These are phyloP conservation scores for Ogataea saltuana DNA, from an alignment of 805 yeast species.

Conservation along the genomic window DNA sequence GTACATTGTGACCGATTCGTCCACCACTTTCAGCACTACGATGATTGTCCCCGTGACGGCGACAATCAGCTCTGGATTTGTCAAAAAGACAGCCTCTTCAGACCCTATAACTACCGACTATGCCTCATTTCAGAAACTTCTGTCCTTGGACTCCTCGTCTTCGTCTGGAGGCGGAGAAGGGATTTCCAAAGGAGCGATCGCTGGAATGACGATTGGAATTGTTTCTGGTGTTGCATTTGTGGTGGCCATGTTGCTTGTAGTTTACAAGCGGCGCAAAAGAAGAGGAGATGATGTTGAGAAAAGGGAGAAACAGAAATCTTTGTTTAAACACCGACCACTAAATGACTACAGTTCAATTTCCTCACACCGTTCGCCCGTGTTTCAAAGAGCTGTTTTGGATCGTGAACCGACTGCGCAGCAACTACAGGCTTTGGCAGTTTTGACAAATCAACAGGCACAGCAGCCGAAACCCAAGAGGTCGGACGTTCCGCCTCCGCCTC, in stretches of 20 bases:
- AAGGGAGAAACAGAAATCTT: constrained; percentile 2
- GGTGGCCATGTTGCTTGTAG: constrained; percentile 14
- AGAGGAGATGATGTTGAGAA: constrained; percentile 2
- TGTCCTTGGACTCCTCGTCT: constrained; percentile 1
- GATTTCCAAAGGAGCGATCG: constrained; percentile 27
- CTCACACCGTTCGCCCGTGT: no score
- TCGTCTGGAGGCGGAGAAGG: constrained; percentile 11
- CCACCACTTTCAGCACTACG: constrained; percentile 29
- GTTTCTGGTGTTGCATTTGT: constrained; percentile 23
- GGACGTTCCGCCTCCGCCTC: constrained; percentile 7
- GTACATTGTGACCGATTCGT: constrained; percentile 31
- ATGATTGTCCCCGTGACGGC: constrained; percentile 24
- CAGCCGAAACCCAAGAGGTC: not conserved
- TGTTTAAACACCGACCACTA: no score
- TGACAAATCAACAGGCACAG: not conserved
- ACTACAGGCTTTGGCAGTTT: not conserved
- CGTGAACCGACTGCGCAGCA: not conserved
- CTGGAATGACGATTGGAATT: constrained; percentile 34
- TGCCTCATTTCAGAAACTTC: constrained; percentile 17
- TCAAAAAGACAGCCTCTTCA: constrained; percentile 17
- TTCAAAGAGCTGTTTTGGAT: not conserved
- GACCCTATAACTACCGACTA: constrained; percentile 34
- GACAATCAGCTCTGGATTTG: constrained; percentile 16
- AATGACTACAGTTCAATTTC: not conserved
- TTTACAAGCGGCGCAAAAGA: constrained; percentile 16